A percentile compares a stretch with the other conserved stretches of the same genome.
Conservation (phyloP, 2,329 filamentous ascomycete genomes). For the Myriosclerotinia duriaeana region DNA sequence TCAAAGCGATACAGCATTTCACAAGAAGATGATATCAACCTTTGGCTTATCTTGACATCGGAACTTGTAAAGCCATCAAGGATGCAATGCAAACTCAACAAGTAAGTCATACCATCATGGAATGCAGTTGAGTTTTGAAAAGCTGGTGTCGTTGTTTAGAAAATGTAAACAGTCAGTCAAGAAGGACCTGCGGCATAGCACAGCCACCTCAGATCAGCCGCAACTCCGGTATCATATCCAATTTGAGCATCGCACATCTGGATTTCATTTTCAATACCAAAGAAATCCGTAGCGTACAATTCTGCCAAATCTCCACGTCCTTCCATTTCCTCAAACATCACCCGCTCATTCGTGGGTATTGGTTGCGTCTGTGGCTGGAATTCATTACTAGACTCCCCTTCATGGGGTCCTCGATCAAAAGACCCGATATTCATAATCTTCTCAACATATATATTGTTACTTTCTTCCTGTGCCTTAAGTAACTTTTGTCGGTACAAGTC, state of each 20-base stretch:
- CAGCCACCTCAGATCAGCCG: constrained; percentile 15
- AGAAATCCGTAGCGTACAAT: constrained; percentile 12
- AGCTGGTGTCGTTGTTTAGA: too few species aligned
- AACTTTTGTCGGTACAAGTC: constrained; percentile 1
- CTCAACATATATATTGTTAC: constrained; percentile 7
- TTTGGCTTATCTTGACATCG: too few species aligned
- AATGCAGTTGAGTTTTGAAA: too few species aligned
- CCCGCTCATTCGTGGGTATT: not conserved
- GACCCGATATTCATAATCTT: constrained; percentile 13
- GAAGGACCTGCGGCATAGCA: constrained; percentile 3
- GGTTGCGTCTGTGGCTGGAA: not conserved
- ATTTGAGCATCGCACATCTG: constrained; percentile 13
- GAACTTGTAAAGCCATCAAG: too few species aligned
- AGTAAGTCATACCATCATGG: too few species aligned
- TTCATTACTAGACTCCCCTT: not conserved
- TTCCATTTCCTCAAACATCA: not conserved
- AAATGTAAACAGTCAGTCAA: not conserved
- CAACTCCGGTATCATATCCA: constrained; percentile 14
- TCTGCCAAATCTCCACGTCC: not conserved
- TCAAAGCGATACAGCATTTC: too few species aligned
- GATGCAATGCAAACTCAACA: too few species aligned
- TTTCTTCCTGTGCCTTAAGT: not conserved
- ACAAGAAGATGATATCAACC: too few species aligned
- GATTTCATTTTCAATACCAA: constrained; percentile 14
- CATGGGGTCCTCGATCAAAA: not conserved